Base-by-base conservation (phyloP, 805 yeast species). In the Lipomyces lipofer region DNA sequence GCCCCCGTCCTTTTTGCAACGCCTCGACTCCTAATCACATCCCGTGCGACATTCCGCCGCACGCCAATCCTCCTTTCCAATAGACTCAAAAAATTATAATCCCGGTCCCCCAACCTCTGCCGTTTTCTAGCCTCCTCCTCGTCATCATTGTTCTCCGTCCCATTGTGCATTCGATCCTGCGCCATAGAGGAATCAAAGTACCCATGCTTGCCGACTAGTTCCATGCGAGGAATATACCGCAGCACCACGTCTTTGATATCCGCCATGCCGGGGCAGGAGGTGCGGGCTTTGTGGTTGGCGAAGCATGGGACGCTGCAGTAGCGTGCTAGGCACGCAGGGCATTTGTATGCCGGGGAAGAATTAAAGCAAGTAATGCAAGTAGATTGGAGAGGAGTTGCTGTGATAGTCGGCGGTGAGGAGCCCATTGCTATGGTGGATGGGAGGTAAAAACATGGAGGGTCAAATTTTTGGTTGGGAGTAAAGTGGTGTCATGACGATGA, bases 251-350 rank as follows among this genome's bases (percentile, higher is more conserved):
- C 59, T n/a, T 49, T 46, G 21, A 51, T 30, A 22, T 55, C 60
- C 19, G 42, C 30, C 58, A 58, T 52, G 25, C 62, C 62, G 4
- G 52, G 30, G 25, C 62, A 58, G 1, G 47, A 21, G 6, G 59
- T 28, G 6, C 54, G 52, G 7, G 30, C 22, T 32, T 55, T 54
- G 45, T 58, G 62, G 3, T 43, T 24, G 19, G 21, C 35, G 57
- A 54, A 58, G 51, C 62, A 58, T 15, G 51, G 49, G 15, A 55
- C 57, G 33, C 39, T 28, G 48, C 62, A 58, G 44, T 58, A 58
- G 25, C 47, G 49, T 12, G 42, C 49, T 6, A 43, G 19, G 27
- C 62, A 58, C 19, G 48, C 42, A 28, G 62, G 62, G 29, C 62
- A 58, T 39, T 48, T 58, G 52, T 58, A 58, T 8, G 53, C 38